Conservation (phyloP, 805 yeast genomes). For the Teunomyces barrocoloradensis region DNA sequence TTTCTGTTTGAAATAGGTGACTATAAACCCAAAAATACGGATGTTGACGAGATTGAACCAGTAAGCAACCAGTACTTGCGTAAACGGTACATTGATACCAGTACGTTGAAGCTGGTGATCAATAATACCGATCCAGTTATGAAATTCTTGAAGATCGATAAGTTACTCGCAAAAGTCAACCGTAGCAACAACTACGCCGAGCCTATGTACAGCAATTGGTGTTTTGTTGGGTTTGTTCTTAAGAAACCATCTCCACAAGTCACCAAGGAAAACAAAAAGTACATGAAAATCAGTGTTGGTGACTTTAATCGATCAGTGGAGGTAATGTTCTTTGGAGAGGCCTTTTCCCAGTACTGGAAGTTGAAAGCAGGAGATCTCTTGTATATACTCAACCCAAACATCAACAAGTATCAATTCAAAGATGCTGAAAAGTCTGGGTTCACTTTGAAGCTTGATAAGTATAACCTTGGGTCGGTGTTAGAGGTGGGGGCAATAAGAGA, state of each 20-base stretch:
- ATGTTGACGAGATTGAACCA: constrained; percentile 21
- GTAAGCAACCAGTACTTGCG: constrained; percentile 18
- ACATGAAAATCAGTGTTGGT: constrained; percentile 60
- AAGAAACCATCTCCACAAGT: constrained; percentile 53
- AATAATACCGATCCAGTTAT: constrained; percentile 30
- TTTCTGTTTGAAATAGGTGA: constrained; percentile 21
- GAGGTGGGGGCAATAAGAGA: constrained; percentile 74
- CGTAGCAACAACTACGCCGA: constrained; percentile 64
- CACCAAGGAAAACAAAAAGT: constrained; percentile 47
- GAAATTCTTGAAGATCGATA: constrained; percentile 55
- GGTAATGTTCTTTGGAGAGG: constrained; percentile 62
- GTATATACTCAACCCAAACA: constrained; percentile 70
- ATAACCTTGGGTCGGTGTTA: constrained; percentile 47
- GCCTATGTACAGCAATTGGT: constrained; percentile 75
- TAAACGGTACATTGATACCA: constrained; percentile 25
- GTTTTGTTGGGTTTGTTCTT: constrained; percentile 68
- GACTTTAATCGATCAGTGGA: constrained; percentile 62
- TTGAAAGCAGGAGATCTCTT: constrained; percentile 71
- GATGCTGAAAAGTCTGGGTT: constrained; percentile 39
- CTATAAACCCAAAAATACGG: constrained; percentile 7
- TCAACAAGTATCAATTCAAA: constrained; percentile 31
- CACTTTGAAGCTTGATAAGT: constrained; percentile 53
- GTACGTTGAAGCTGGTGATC: constrained; percentile 36
- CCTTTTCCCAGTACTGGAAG: constrained; percentile 71
- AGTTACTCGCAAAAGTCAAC: constrained; percentile 58